Base-by-base conservation (phyloP, 805 yeast species). In the Diddensiella caesifluorescens region DNA sequence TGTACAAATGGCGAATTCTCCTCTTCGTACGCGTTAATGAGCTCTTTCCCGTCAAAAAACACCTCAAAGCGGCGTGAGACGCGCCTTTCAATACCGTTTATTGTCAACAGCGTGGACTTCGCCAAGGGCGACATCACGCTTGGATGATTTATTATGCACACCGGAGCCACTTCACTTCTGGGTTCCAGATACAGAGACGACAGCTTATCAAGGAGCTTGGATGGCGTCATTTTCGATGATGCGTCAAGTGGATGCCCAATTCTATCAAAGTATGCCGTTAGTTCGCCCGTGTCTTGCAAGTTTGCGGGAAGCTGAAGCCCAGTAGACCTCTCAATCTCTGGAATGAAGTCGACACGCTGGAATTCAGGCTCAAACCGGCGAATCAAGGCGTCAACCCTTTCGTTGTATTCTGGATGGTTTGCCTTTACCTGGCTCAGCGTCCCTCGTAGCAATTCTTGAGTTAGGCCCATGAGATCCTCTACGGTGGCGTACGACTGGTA, bases 21-120 rank as follows among this genome's bases (percentile, higher is more conserved):
- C 62, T 92, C 99, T 53, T 92, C 98, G 59, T 92, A 92, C 0
- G 97, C 95, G 59, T 92, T 92, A 20, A 82, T 83, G 48, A 79
- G 80, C 61, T 92, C 99, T 48, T 73, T 73, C 0, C 92, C 89
- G 32, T 72, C 64, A 42, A 92, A 79, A 55, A 85, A 88, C 35
- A 92, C 61, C 63, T 92, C 98, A 57, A 90, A 92, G 36, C 98
- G 63, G 35, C 76, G 70, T 0, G 95, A 80, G 6, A 65, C 68
- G 56, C 51, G 9, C 34, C 69, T 31, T 12, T 41, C 54, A 4
- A 56, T 55, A 5, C 59, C 61, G 45, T 39, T 15, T 61, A 50
- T 18, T 20, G 22, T 18, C 3, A 43, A 41, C 0, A 22, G 35
- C 0, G 67, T 56, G 0, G 90, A 77, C 62, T 92, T 90, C 1